Base-by-base conservation (phyloP, 2,329 filamentous ascomycete genomes). In the Monilinia laxa region DNA sequence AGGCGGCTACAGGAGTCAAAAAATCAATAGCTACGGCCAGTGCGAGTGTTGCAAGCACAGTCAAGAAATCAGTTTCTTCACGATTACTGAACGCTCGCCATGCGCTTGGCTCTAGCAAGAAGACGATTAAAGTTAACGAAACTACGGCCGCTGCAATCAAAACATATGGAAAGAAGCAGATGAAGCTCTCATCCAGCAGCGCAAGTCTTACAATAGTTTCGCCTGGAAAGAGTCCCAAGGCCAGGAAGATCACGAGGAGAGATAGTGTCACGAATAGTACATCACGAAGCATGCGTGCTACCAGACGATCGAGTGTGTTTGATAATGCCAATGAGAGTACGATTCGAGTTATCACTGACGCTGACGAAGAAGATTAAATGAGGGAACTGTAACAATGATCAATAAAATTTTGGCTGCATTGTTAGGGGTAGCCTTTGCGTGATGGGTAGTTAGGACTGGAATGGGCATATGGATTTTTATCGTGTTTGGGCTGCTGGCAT, bases 11-110 rank as follows among this genome's bases (percentile, higher is more conserved):
- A 4, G 77, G 78, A 31, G 67, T 76, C 42, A 80, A 80, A 72
- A 71, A 71, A 63, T 72, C 75, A 4, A 67, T 77, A 23, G 76
- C 78, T 18, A 73, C 73, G 5, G 69, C 74, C 11, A 75, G 73
- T 57, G 68, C 75, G 49, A 78, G 78, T 67, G 74, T 73, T 10
- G 74, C 77, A 6, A 81, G 79, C 59, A 63, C 70, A 38, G 60
- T 81, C 67, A 81, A 80, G 75, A 77, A 78, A 65, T 78, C 73
- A 42, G 75, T 79, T 20, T 78, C 78, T 23, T 49, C 65, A 20
- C 67, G 69, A 62, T 47, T 73, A 20, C 63, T 72, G 57, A 74
- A 70, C n/a, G 66, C 70, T 45, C 70, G 71, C 25, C 56, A 70
- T 49, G 65, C 63, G 2, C 67, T 69, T n/a, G 53, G 63, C 45